Conservation (phyloP, 371 early-diverging fungal genomes). For the Mortierella sp. region DNA sequence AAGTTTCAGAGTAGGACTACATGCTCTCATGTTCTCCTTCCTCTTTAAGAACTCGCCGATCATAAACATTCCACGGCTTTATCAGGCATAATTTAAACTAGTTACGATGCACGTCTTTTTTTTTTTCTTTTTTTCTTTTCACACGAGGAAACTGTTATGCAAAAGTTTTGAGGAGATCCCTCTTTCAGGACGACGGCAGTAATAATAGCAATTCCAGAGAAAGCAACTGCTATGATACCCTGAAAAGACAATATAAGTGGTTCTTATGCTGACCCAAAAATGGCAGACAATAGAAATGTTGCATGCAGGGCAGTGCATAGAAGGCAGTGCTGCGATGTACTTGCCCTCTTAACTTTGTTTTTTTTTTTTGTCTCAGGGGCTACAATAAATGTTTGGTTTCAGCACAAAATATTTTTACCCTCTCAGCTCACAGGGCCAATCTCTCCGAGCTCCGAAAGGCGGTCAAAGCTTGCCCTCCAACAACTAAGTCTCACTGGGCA, state of each 20-base stretch:
- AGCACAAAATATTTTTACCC: background rate
- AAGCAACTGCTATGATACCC: background rate
- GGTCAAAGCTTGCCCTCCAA: background rate
- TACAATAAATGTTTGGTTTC: background rate
- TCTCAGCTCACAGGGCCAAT: background rate
- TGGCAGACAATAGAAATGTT: background rate
- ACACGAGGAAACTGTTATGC: too few species aligned
- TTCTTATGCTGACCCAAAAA: background rate
- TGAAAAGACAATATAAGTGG: background rate
- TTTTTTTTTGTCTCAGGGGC: background rate
- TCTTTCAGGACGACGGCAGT: constrained; percentile 1
- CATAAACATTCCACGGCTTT: too few species aligned
- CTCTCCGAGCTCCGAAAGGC: background rate
- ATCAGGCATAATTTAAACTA: too few species aligned
- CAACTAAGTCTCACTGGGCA: too few species aligned
- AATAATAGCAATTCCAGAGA: background rate
- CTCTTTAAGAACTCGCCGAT: background rate
- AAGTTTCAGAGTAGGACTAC: background rate
- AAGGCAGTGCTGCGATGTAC: background rate
- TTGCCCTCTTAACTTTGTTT: background rate
- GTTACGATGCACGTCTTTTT: too few species aligned
- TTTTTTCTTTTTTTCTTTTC: too few species aligned
- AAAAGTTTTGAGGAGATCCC: too few species aligned
- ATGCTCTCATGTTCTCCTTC: background rate
- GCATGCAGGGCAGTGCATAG: background rate